Conservation (phyloP, 2,329 filamentous ascomycete genomes). For the Fusarium sp. region DNA sequence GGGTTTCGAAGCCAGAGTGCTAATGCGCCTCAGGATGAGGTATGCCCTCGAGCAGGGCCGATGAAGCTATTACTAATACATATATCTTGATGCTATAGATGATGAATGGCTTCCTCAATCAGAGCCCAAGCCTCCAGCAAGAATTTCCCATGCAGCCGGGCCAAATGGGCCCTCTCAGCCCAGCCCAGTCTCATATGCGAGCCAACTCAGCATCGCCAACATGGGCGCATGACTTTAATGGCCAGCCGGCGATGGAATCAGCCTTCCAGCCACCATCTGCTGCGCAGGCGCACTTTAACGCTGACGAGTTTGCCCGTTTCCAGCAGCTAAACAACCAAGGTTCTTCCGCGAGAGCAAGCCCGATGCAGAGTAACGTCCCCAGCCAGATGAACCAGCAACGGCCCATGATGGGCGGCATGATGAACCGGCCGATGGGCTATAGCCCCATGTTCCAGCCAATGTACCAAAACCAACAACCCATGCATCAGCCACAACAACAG, state of each 20-base stretch:
- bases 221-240: slow-evolving; percentile 65
- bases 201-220: slow-evolving; percentile 65
- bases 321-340: slow-evolving; percentile 75
- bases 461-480: slow-evolving; percentile 56
- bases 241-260: slow-evolving; percentile 77
- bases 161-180: slow-evolving; percentile 58
- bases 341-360: slow-evolving; percentile 62
- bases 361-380: slow-evolving; percentile 67
- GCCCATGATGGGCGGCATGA: slow-evolving; percentile 69
- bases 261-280: slow-evolving; percentile 69
- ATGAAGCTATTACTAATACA: slow-evolving; percentile 46
- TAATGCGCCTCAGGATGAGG: slow-evolving; percentile 79
- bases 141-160: slow-evolving; percentile 64
- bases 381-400: slow-evolving; percentile 64
- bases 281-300: slow-evolving; percentile 72
- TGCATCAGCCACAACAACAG: slow-evolving; percentile 59
- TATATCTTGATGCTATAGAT: slow-evolving; percentile 64
- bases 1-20: slow-evolving; percentile 80
- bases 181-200: slow-evolving; percentile 64
- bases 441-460: slow-evolving; percentile 66
- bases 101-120: slow-evolving; percentile 93
- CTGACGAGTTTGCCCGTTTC: slow-evolving; percentile 90
- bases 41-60: slow-evolving; percentile 44
- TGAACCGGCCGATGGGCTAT: slow-evolving; percentile 63
- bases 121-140: slow-evolving; percentile 70